Conservation (phyloP, 257 asterid species). For the Nicotiana noctiflora region DNA sequence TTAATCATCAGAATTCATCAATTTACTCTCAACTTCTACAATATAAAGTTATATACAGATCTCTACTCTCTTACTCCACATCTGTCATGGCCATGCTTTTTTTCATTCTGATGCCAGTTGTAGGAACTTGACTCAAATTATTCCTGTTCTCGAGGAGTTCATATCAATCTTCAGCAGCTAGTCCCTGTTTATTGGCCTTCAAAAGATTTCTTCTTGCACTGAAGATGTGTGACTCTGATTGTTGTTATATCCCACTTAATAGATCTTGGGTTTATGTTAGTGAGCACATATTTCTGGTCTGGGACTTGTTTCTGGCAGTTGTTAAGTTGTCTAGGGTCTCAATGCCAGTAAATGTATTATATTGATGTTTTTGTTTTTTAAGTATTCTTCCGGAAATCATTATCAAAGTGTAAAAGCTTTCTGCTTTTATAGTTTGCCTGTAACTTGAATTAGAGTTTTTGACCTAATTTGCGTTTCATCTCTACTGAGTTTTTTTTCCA, state of each 20-base stretch:
- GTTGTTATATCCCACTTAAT: not conserved
- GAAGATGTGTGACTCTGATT: not conserved
- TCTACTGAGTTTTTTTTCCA: not conserved
- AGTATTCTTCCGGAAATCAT: constrained; percentile 1
- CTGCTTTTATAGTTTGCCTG: not conserved
- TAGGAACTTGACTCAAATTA: not conserved
- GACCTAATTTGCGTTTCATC: not conserved
- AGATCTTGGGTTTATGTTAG: not conserved
- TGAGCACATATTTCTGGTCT: constrained; percentile 1
- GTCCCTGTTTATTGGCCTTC: not conserved
- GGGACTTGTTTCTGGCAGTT: not conserved
- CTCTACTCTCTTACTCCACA: not conserved
- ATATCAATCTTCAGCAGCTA: not conserved
- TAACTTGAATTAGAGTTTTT: not conserved
- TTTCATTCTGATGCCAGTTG: not conserved
- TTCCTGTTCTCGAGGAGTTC: not conserved
- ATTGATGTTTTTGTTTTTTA: not conserved
- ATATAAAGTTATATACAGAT: not conserved
- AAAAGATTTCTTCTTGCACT: not conserved
- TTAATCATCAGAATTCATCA: too few relatives aligned
- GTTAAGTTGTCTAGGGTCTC: not conserved
- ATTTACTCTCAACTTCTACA: too few relatives aligned
- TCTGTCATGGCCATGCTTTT: not conserved
- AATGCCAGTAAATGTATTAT: not conserved
- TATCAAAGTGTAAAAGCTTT: not conserved